A percentile compares a stretch with the other conserved stretches of the same genome.
These are phyloP conservation scores for Domatiomyces globalis DNA, from an alignment of 2,329 filamentous ascomycete species.

Conservation along the genomic window DNA sequence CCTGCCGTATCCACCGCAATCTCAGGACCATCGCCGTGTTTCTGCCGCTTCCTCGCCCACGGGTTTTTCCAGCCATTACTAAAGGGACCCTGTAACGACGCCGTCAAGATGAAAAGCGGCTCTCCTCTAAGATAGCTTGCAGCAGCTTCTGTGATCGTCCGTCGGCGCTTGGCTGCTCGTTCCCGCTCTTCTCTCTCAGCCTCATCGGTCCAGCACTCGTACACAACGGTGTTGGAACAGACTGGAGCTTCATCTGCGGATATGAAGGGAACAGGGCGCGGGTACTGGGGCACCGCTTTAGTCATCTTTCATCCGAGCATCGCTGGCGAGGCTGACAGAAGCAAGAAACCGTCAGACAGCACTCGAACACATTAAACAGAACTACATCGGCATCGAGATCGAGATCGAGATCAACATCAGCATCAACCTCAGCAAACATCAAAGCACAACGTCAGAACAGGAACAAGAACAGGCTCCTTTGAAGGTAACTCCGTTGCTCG, in stretches of 20 bases:
- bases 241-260: slow-evolving; percentile 11
- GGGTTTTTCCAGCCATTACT: slow-evolving; percentile 33
- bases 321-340: background rate
- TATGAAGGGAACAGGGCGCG: slow-evolving; percentile 13
- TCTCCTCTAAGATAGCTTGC: slow-evolving; percentile 28
- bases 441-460: background rate
- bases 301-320: background rate
- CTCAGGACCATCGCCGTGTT: slow-evolving; percentile 7
- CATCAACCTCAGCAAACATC: background rate
- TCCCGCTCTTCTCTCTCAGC: slow-evolving; percentile 2
- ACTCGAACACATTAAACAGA: background rate
- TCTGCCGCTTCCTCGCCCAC: slow-evolving; percentile 22
- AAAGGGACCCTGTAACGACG: slow-evolving; percentile 33
- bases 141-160: slow-evolving; percentile 29
- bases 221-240: slow-evolving; percentile 11
- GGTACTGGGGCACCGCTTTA: slow-evolving; percentile 9
- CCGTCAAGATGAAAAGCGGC: slow-evolving; percentile 32
- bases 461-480: background rate
- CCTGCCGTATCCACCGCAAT: background rate
- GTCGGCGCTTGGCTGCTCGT: slow-evolving; percentile 25
- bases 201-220: slow-evolving; percentile 1
- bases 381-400: background rate
- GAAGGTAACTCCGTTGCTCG: background rate
- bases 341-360: background rate
- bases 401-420: background rate